Evolutionary conservation across 75 land plant genomes (phyloP), one percentile per base, ranked within the genome.

Genomic region (Selaginella moellendorffii): DNA sequence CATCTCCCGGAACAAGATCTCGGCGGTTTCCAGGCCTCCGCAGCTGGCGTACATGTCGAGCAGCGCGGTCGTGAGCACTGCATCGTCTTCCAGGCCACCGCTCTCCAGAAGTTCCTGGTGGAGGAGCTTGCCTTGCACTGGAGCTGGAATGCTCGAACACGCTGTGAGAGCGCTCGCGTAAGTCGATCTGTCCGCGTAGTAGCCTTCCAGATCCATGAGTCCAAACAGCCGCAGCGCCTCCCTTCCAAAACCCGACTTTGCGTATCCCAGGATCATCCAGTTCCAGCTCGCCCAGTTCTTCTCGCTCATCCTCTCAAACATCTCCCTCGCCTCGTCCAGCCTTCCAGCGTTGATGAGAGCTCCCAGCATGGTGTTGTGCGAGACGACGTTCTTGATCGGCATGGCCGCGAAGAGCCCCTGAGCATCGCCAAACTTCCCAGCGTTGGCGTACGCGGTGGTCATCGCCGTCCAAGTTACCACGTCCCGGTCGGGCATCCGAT

Each of bases 391-490:
- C 46, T 36, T 36, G 10, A 36, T 14, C 14, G 46, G 46, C 46
- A 36, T 36, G 5, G 46, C 46, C 5, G 5, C 46, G 46, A 5
- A 36, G 46, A 36, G 46, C 5, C 46, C 46, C 46, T 36, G 5
- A 5, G 46, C 46, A n/a, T 36, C 10, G 5, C 14, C 10, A 36
- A 14, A 36, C 14, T 36, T 14, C 59, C 59, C 59, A 9, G 5
- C 23, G 59, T 56, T 8, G 9, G 59, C 59, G 24, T 56, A 56
- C n/a, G n/a, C 59, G 8, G 19, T 8, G 17, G n/a, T 19, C 59
- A 56, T 56, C 5, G 59, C 59, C 8, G 19, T 56, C 59, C 59
- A 56, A 19, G 59, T 21, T 8, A 56, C 24, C 24, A 56, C 59
- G 24, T 56, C 24, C n/a, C 59, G 19, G 25, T 56, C 59, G 2